Base-by-base conservation (phyloP, 78 protist species). In the Isochrysis galbana region DNA sequence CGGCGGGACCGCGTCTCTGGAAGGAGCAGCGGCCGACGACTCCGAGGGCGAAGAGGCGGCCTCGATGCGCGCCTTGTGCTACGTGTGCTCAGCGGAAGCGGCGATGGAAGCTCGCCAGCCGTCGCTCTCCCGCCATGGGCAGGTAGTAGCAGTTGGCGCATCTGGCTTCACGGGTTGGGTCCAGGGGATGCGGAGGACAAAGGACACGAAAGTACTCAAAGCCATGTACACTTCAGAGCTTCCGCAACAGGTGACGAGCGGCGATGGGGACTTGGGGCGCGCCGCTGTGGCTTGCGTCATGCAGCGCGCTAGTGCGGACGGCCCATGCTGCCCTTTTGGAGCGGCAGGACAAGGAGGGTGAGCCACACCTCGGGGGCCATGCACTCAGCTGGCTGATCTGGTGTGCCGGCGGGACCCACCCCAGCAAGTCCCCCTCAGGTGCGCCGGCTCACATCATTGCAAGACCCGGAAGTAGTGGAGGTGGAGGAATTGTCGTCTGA, bases 71-170 rank as follows among this genome's bases (percentile, higher is more conserved):
- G 34, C 21, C 29, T 41, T 29, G 34, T 70, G 80, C 80, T 61
- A n/a, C 29, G 80, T 70, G 80, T 70, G 80, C 80, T 26, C 80
- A 10, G 80, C 80, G 80, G 80, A 70, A 19, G 41, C 36, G 80
- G 80, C 29, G 80, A 36, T 70, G 42, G 41, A 70, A 19, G 80
- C 34, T 0, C 36, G 80, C 11, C n/a, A 17, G 7, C 80, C 80
- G 80, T 17, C 36, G 39, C 5, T 4, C 0, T 4, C 3, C 45
- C 29, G 36, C 45, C 80, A 70, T 17, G 84, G 84, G 34, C 44
- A 39, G 44, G 22, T 14, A 29, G 29, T 4, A 4, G 47, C 14
- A 46, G 19, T 23, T 0, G 84, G 84, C 46, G 84, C 84, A 5
- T 3, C 19, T 32, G 84, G 84, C 5, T 77, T 77, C 84, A 77